Evolutionary conservation across 495 filamentous ascomycete species (phyloP), one percentile per base, ranked within the genome.

Genomic region (Penicillium canariense): DNA sequence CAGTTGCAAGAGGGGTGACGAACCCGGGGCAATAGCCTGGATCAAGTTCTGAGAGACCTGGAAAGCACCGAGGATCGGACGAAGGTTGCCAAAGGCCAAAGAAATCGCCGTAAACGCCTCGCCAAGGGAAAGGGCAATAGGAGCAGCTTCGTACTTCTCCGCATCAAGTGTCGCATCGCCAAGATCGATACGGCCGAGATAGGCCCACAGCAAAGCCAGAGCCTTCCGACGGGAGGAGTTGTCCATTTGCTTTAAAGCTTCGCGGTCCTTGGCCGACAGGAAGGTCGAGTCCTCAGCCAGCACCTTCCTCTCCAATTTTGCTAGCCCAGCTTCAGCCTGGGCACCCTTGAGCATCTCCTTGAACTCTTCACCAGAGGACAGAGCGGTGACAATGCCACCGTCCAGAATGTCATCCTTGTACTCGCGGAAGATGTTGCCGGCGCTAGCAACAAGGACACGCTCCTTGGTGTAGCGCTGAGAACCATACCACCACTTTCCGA

Each of bases 401-500:
- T 90, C 87, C 42, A 87, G 80, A 55, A 91, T 87, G 53, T 83
- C 78, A 25, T 96, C 91, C 50, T 89, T 82, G 74, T 94, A 97
- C 66, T 94, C 90, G 52, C 84, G 84, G 81, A 98, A 97, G 34
- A 98, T 83, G 51, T 89, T 89, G 61, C 94, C 94, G 51, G 94
- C 91, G 68, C 88, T 97, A 59, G 91, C 89, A 50, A 96, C 85
- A 32, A 96, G 78, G 27, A 97, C 87, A 57, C 87, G 87, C 73
- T 98, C 94, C 70, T 90, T 94, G 17, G 94, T 97, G 66, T 89
- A 81, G 43, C 86, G 80, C 67, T 96, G 90, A 6, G 90, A 96
- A 48, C 94, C 94, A 68, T 97, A 98, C 94, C 94, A 98, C 94
- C 94, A 98, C 30, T 86, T 88, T 23, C 94, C 94, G 32, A 97